phyloP scores from a whole-genome alignment of 1,284 basidiomycete species.

The Bjerkandera adusta region DNA sequence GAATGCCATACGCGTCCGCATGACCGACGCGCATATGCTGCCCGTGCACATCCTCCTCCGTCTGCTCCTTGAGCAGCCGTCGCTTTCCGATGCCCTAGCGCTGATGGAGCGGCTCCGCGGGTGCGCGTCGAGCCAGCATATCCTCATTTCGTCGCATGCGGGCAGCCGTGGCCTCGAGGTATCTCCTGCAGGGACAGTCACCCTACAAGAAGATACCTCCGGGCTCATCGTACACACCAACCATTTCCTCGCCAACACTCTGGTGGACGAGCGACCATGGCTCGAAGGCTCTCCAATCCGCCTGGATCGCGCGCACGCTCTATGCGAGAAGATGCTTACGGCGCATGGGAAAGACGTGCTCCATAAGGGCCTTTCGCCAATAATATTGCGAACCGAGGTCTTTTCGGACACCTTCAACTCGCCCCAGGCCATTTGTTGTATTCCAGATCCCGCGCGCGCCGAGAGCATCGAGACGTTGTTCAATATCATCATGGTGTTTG shows the following conservation, averaged over 20 bases:
- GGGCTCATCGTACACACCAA: slow-evolving; percentile 35
- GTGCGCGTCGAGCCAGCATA: slow-evolving; percentile 33
- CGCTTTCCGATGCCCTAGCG: slow-evolving; percentile 26
- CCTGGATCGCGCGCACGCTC: slow-evolving; percentile 25
- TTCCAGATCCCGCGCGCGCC: slow-evolving; percentile 20
- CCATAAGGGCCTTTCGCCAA: slow-evolving; percentile 16
- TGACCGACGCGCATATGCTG: slow-evolving; percentile 28
- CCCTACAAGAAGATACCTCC: slow-evolving; percentile 26
- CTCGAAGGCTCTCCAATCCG: slow-evolving; percentile 30
- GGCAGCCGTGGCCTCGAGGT: slow-evolving; percentile 31
- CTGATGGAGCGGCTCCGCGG: slow-evolving; percentile 31
- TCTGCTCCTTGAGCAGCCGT: slow-evolving; percentile 32
- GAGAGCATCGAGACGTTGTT: slow-evolving; percentile 31
- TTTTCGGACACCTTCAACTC: slow-evolving; percentile 32
- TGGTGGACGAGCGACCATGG: slow-evolving; percentile 34
- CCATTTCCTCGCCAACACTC: slow-evolving; percentile 33
- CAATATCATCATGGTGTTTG: slow-evolving; percentile 36
- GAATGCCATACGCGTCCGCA: slow-evolving; percentile 35
- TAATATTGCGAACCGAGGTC: slow-evolving; percentile 24
- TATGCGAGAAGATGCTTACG: slow-evolving; percentile 24
- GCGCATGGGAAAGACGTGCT: slow-evolving; percentile 15
- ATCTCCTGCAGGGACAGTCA: slow-evolving; percentile 27
- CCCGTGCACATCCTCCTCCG: slow-evolving; percentile 35
- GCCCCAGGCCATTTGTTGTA: slow-evolving; percentile 34
- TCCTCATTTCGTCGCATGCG: slow-evolving; percentile 32